Base-by-base conservation (phyloP, 305 asterid species). In the Solanum aculeatissimum region DNA sequence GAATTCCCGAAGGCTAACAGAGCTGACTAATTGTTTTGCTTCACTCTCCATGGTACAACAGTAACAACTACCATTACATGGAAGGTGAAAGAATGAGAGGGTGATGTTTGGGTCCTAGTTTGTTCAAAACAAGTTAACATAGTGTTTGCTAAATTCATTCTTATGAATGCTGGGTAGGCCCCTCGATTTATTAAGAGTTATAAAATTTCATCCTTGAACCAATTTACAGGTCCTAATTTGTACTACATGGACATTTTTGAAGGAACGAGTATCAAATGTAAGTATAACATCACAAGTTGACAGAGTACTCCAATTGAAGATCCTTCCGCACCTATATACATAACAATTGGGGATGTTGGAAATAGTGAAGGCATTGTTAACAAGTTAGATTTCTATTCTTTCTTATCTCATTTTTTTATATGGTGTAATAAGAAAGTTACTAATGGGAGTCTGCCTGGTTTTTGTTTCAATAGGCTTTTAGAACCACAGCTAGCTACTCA, bases 81-180 rank as follows among this genome's bases (percentile, higher is more conserved):
- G 94, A 93, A 84, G 93, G 93, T 32, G 96, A 93, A 80, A 86
- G 88, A 87, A 91, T 92, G 94, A 89, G 93, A 89, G 93, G 43
- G 94, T 90, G 1, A 68, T 72, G 87, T 91, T 91, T 14, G 97
- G 92, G 29, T 27, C 88, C 9, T 91, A 93, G 94, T 90, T 92
- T 49, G 93, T 91, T 51, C 12, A 91, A 38, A 1, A 90, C 90
- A 93, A 89, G 95, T 92, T 21, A 92, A 92, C 43, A 21, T 91
- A 7, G 93, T 92, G 3, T 87, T 91, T 47, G 40, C 95, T n/a
- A 95, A 93, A 21, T 93, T 72, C 94, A 93, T 77, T 83, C 92
- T 84, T 93, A 92, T n/a, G 97, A 93, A 58, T 88, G 95, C 72
- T 86, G 91, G 75, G 95, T 93, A 70, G 81, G 88, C 25, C 35